Conservation (phyloP, 225 moss, liverwort and hornwort genomes). For the Neckera pumila region DNA sequence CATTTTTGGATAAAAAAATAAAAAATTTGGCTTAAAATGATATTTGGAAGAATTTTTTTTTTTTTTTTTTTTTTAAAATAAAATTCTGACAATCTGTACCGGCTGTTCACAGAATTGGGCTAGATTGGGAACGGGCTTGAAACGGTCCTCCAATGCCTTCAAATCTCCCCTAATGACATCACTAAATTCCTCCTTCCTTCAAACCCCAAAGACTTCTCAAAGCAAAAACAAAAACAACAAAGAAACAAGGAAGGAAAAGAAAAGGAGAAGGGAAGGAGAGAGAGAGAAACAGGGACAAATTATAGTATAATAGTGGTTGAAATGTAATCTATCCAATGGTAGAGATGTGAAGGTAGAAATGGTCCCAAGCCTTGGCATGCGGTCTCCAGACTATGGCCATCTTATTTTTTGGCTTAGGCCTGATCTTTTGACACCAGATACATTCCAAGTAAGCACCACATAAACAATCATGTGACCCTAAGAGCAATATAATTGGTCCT, state of each 20-base stretch:
- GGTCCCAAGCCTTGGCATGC: background rate
- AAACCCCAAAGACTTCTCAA: background rate
- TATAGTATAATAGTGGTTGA: no score
- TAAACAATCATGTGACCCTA: no score
- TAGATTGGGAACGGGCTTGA: no score
- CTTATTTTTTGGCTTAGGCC: background rate
- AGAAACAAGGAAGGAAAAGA: background rate
- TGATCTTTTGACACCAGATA: background rate
- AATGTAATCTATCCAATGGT: background rate
- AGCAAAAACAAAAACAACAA: background rate
- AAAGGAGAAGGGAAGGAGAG: background rate
- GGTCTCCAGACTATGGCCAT: fast-evolving
- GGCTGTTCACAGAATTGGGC: no score
- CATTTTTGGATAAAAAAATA: no score
- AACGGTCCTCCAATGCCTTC: no score
- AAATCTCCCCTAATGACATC: no score
- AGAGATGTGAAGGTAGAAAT: background rate
- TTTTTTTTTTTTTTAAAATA: no score
- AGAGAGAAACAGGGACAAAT: background rate
- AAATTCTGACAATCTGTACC: no score
- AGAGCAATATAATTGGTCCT: no score
- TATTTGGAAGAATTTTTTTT: no score
- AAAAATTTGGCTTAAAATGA: no score
- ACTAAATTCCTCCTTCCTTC: background rate
- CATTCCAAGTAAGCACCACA: background rate